phyloP scores from a whole-genome alignment of 192 early-diverging fungal species.

The Spizellomyces punctatus region DNA sequence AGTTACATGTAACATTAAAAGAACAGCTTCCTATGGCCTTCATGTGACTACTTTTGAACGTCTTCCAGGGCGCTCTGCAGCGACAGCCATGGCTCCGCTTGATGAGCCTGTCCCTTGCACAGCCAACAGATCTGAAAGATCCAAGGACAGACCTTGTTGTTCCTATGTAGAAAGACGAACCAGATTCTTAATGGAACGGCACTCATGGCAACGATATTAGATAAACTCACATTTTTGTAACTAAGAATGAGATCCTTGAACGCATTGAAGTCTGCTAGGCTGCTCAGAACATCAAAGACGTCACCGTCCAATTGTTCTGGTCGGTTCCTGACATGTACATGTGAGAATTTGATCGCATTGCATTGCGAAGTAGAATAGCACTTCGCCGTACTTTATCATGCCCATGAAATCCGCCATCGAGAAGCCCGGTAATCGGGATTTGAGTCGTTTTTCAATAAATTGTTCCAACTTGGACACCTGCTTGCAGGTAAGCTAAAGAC shows the following conservation, averaged over 20 bases:
- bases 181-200: too few relatives aligned
- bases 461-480: slow-evolving; percentile 41
- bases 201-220: neutral
- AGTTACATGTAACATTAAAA: too few relatives aligned
- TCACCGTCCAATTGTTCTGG: slow-evolving; percentile 52
- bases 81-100: too few relatives aligned
- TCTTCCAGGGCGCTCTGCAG: too few relatives aligned
- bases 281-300: slow-evolving; percentile 57
- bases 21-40: too few relatives aligned
- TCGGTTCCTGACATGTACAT: neutral
- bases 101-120: too few relatives aligned
- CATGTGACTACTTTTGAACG: too few relatives aligned
- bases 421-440: slow-evolving; percentile 41
- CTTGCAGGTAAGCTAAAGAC: neutral
- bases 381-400: slow-evolving; percentile 37
- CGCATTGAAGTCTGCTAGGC: slow-evolving; percentile 51
- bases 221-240: slow-evolving; percentile 40
- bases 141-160: too few relatives aligned
- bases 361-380: too few relatives aligned
- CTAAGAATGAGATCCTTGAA: slow-evolving; percentile 61
- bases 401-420: slow-evolving; percentile 48
- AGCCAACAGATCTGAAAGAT: too few relatives aligned
- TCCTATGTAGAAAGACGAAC: too few relatives aligned
- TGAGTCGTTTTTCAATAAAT: slow-evolving; percentile 44
- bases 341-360: neutral